Evolutionary conservation across 1,284 basidiomycete species (phyloP).

Genomic region (Marasmius fiardii): DNA sequence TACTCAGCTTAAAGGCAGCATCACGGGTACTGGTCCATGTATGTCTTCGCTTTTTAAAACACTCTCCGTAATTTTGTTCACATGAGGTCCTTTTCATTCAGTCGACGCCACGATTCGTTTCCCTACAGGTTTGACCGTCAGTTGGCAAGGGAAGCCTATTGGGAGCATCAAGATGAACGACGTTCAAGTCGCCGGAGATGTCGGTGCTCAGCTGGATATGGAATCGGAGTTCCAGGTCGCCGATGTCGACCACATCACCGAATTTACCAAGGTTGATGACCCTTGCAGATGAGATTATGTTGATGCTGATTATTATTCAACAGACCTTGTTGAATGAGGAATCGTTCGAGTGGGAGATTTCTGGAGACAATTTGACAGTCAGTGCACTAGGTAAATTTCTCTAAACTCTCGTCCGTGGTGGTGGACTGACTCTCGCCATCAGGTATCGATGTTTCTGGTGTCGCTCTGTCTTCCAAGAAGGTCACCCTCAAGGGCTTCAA

Average conservation of each 20-base stretch:
- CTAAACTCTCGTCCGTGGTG: background rate
- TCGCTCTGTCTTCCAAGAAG: conserved; percentile 54
- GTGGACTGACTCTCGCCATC: background rate
- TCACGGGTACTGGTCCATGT: conserved; percentile 78
- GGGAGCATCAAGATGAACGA: conserved; percentile 66
- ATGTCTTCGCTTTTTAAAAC: conserved; percentile 24
- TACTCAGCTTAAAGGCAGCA: conserved; percentile 61
- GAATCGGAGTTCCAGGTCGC: conserved; percentile 60
- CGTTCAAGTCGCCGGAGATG: conserved; percentile 53
- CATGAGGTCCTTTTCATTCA: conserved; percentile 28
- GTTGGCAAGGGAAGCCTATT: conserved; percentile 58
- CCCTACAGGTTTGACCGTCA: conserved; percentile 58
- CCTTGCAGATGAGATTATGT: background rate
- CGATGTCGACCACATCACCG: conserved; percentile 56
- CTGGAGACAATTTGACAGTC: conserved; percentile 63
- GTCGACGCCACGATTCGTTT: conserved; percentile 74
- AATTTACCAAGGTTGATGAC: conserved; percentile 57
- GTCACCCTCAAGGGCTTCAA: conserved; percentile 75
- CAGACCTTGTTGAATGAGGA: conserved; percentile 61
- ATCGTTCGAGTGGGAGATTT: conserved; percentile 73
- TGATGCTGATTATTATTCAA: conserved; percentile 1
- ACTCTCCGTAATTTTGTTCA: conserved; percentile 7
- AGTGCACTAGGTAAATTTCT: conserved; percentile 45
- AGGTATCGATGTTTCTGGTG: conserved; percentile 58
- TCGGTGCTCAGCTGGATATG: conserved; percentile 59